Conservation (phyloP, 2,329 filamentous ascomycete species). For the Diaporthe amygdali region DNA sequence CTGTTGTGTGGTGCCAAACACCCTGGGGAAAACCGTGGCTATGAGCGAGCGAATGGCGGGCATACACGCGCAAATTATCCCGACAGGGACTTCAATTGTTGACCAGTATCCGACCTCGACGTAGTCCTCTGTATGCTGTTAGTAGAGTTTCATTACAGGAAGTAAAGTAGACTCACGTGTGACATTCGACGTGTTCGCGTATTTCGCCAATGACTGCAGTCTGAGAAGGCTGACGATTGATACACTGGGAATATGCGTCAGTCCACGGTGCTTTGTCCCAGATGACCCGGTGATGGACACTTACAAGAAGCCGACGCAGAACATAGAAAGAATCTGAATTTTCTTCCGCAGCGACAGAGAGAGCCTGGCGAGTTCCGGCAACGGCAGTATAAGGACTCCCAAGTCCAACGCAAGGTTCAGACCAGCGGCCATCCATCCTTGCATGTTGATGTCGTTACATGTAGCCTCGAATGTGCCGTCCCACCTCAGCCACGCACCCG, state of each 20-base stretch:
- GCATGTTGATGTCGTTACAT: slow-evolving; percentile 38
- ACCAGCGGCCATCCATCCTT: slow-evolving; percentile 37
- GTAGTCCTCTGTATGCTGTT: slow-evolving; percentile 26
- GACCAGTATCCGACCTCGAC: slow-evolving; percentile 34
- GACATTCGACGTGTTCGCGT: slow-evolving; percentile 18
- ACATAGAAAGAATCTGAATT: slow-evolving; percentile 40
- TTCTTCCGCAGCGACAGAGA: slow-evolving; percentile 37
- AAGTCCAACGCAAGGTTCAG: slow-evolving; percentile 39
- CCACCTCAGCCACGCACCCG: slow-evolving; percentile 38
- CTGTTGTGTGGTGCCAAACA: slow-evolving; percentile 33
- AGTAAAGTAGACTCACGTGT: slow-evolving; percentile 14
- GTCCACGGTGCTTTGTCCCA: neutral
- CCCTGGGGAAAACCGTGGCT: slow-evolving; percentile 32
- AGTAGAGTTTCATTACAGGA: neutral
- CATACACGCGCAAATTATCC: slow-evolving; percentile 39
- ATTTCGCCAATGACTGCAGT: slow-evolving; percentile 26
- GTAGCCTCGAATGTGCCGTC: slow-evolving; percentile 36
- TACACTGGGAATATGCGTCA: slow-evolving; percentile 26
- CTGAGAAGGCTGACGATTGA: slow-evolving; percentile 33
- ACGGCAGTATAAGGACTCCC: slow-evolving; percentile 36
- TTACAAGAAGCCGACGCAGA: slow-evolving; percentile 40
- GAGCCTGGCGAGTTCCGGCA: slow-evolving; percentile 35
- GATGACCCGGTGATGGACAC: too few species aligned
- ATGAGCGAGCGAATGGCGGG: slow-evolving; percentile 38
- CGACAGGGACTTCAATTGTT: slow-evolving; percentile 38